These are phyloP conservation scores for Pugionium dolabratum DNA, from an alignment of 345 rosid species.

Conservation along the genomic window DNA sequence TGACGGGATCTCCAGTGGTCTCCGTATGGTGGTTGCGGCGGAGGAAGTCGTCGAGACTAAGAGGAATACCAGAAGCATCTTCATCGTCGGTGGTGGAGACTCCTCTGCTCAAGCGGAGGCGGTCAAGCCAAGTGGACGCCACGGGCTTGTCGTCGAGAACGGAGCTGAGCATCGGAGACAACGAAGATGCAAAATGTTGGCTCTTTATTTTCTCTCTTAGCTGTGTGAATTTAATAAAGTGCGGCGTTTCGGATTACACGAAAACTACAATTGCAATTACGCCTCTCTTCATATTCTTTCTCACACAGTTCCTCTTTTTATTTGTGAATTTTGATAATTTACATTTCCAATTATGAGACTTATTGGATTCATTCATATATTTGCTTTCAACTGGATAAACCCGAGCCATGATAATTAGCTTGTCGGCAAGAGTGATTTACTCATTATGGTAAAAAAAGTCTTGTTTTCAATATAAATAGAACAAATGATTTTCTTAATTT, in stretches of 20 bases:
- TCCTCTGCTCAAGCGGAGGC: conserved; percentile 84
- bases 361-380: too few relatives aligned
- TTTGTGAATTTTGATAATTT: too few relatives aligned
- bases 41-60: conserved; percentile 65
- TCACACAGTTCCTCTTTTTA: background rate
- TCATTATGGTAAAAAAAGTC: too few relatives aligned
- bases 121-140: conserved; percentile 77
- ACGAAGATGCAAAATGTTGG: conserved; percentile 15
- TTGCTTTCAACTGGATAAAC: too few relatives aligned
- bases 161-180: conserved; percentile 67
- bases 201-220: background rate
- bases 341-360: too few relatives aligned
- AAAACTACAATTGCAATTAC: conserved; percentile 34
- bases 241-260: conserved; percentile 33
- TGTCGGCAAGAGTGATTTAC: too few relatives aligned
- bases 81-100: conserved; percentile 56
- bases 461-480: too few relatives aligned
- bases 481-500: too few relatives aligned
- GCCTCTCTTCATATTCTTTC: conserved; percentile 12
- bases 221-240: conserved; percentile 20
- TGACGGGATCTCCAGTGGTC: conserved; percentile 22
- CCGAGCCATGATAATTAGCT: too few relatives aligned
- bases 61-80: conserved; percentile 44
- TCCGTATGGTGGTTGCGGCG: conserved; percentile 34
- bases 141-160: conserved; percentile 52